Conservation (phyloP, 257 asterid species). For the Salvia miltiorrhiza region DNA sequence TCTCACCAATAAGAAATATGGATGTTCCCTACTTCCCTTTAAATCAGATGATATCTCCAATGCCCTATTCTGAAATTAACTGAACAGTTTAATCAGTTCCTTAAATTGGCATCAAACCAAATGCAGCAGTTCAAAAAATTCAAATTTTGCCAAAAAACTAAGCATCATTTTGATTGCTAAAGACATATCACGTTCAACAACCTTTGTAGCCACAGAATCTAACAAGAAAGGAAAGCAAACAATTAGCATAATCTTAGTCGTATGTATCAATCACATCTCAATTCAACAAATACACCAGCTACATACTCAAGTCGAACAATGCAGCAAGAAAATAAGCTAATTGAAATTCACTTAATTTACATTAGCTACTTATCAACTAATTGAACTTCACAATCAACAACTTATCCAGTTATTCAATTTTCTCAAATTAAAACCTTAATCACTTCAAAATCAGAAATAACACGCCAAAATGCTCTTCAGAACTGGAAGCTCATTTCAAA, state of each 20-base stretch:
- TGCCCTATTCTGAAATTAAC: too few species aligned
- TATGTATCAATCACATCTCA: neutral
- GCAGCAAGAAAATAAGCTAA: neutral
- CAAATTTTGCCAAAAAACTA: too few species aligned
- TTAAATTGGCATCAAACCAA: too few species aligned
- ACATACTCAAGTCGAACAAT: too few species aligned
- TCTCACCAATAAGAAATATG: too few species aligned
- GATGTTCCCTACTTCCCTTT: too few species aligned
- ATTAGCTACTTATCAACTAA: neutral
- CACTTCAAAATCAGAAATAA: neutral
- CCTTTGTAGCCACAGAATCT: conserved; percentile 38
- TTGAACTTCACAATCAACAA: neutral
- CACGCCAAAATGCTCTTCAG: neutral
- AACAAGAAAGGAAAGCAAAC: conserved; percentile 13
- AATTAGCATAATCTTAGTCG: neutral
- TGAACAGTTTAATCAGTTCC: too few species aligned
- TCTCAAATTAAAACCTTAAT: neutral
- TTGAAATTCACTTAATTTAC: neutral
- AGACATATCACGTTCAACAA: conserved; percentile 38
- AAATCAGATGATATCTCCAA: too few species aligned
- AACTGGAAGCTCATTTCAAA: neutral
- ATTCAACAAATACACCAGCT: neutral
- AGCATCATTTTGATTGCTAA: conserved; percentile 53
- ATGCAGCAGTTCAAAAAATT: too few species aligned
- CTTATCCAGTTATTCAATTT: neutral